phyloP scores from a whole-genome alignment of 2,329 filamentous ascomycete genomes.

The Calonectria pseudoreteaudii region DNA sequence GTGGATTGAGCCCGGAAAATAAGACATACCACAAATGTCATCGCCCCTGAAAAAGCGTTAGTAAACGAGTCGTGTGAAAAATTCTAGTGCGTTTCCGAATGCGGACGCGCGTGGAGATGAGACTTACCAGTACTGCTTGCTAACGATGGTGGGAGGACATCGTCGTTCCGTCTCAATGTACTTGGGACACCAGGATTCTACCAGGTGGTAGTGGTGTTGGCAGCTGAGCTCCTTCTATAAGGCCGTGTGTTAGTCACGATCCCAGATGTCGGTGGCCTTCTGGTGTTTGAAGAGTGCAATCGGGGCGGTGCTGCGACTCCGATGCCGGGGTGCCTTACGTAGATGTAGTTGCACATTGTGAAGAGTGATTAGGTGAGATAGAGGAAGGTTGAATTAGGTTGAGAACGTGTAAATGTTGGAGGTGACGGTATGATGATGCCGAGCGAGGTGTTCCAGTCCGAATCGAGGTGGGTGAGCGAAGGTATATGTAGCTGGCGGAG shows the following conservation, averaged over 20 bases:
- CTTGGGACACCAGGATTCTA: slow-evolving; percentile 59
- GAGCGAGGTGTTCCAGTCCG: not conserved
- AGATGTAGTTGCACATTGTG: slow-evolving; percentile 65
- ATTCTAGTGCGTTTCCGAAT: slow-evolving; percentile 12
- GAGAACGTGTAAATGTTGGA: not conserved
- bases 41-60: slow-evolving; percentile 52
- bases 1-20: slow-evolving; percentile 28
- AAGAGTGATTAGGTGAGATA: slow-evolving; percentile 4
- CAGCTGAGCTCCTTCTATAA: slow-evolving; percentile 63
- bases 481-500: slow-evolving; percentile 18
- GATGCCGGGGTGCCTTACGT: slow-evolving; percentile 48
- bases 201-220: slow-evolving; percentile 62
- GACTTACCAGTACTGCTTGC: slow-evolving; percentile 59
- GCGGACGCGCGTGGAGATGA: slow-evolving; percentile 5
- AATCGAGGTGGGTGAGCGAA: slow-evolving; percentile 3
- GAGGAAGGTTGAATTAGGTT: slow-evolving; percentile 10
- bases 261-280: not conserved
- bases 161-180: slow-evolving; percentile 58
- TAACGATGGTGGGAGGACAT: slow-evolving; percentile 57
- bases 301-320: not conserved
- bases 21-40: slow-evolving; percentile 57
- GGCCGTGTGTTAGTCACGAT: slow-evolving; percentile 28
- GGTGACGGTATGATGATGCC: not conserved
- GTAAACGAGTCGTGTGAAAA: slow-evolving; percentile 26
- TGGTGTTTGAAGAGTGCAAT: slow-evolving; percentile 1